A percentile compares a stretch with the other conserved stretches of the same genome.
phyloP scores from a whole-genome alignment of 768 basidiomycete species.

The Suillus occidentalis region DNA sequence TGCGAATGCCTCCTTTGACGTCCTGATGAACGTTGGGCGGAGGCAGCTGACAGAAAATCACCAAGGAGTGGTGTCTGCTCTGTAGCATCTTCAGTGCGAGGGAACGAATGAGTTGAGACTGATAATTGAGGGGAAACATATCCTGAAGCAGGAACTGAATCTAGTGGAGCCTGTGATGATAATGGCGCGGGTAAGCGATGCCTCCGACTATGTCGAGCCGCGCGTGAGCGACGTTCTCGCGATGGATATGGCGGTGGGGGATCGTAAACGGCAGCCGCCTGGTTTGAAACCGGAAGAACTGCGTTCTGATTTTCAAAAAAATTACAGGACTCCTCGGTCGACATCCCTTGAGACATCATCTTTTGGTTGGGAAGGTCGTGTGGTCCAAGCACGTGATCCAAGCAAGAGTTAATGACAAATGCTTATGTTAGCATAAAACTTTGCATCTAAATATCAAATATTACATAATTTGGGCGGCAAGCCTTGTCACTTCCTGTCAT shows the following conservation, averaged over 20 bases:
- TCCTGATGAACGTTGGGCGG: slow-evolving; percentile 21
- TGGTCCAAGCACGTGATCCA: neutral
- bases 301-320: neutral
- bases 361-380: neutral
- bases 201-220: slow-evolving; percentile 31
- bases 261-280: slow-evolving; percentile 34
- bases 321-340: neutral
- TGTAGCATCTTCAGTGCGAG: slow-evolving; percentile 30
- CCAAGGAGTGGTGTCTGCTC: slow-evolving; percentile 53
- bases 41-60: slow-evolving; percentile 22
- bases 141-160: slow-evolving; percentile 38
- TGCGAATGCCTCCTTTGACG: slow-evolving; percentile 60
- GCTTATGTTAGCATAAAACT: neutral
- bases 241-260: slow-evolving; percentile 76
- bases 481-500: neutral
- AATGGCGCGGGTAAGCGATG: slow-evolving; percentile 31
- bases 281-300: slow-evolving; percentile 10
- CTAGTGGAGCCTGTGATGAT: slow-evolving; percentile 32
- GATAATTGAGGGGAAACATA: slow-evolving; percentile 17
- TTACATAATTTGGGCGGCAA: neutral
- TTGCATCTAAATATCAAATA: neutral
- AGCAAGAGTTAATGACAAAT: neutral
- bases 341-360: neutral
- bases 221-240: slow-evolving; percentile 41
- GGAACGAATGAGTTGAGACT: slow-evolving; percentile 27